Base-by-base conservation (phyloP, 1,139 yeast genomes). In the Zhuliangozyma parablackwelliae region DNA sequence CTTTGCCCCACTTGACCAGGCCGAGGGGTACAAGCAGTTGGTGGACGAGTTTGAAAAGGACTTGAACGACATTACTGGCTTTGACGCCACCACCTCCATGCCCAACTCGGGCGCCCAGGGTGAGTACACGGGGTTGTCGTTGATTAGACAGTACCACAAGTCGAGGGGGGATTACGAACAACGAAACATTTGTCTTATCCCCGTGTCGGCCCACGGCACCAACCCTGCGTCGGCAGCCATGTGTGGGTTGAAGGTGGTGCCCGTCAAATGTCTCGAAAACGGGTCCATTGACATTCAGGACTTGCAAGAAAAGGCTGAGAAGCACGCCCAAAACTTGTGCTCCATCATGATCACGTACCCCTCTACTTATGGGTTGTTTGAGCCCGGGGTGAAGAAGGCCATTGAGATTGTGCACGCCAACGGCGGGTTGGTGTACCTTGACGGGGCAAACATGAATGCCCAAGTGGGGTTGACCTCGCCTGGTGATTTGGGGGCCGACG, bases 21-120 rank as follows among this genome's bases (percentile, higher is more conserved):
- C 95, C 12, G 58, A 70, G 49, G 98, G 98, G 32, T 92, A 92
- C 61, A 63, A 74, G 48, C 82, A 83, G 56, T 66, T 92, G 42
- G 76, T 89, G 36, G 61, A 63, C 30, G 95, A 87, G 56, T 76
- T 92, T 34, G 96, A 87, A 60, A 69, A 72, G 38, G 97, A 92
- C 60, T 71, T 92, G 49, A 88, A 92, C 42, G 89, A 85, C 47
- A 90, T 92, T 46, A 92, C 98, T n/a, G 97, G 97, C 0, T 88
- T 92, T 54, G 87, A 82, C 46, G 94, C 89, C 31, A 84, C 95
- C 21, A 86, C 97, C 6, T 69, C 87, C 42, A 95, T 89, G 81
- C 98, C 98, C 47, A 92, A 92, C 61, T 87, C 97, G 33, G 98
- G 98, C 49, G 98, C 98, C 30, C 96, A 90, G 63, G 98, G 98